Conservation (phyloP, 495 filamentous ascomycete genomes). For the Extremus antarcticus region DNA sequence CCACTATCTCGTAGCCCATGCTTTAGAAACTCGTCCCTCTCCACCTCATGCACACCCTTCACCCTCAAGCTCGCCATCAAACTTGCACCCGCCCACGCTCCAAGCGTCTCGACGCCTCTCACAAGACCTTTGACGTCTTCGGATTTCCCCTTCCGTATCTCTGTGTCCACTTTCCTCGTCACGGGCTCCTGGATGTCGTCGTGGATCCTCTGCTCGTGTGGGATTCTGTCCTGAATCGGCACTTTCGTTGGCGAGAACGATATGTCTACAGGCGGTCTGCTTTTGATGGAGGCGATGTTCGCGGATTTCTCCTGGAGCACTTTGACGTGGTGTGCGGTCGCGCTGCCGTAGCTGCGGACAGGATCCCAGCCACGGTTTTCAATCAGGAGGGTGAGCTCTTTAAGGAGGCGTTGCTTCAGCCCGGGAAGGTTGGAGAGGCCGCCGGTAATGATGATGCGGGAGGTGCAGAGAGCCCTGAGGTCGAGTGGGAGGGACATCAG, state of each 20-base stretch:
- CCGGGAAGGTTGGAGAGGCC: constrained; percentile 72
- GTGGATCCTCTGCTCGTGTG: constrained; percentile 5
- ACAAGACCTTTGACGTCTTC: constrained; percentile 45
- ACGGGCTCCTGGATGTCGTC: constrained; percentile 9
- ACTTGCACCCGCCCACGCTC: constrained; percentile 82
- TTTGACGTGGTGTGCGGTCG: background rate
- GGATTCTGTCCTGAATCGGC: constrained; percentile 1
- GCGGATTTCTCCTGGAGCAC: constrained; percentile 4
- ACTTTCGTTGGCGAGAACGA: constrained; percentile 2
- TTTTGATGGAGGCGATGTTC: background rate
- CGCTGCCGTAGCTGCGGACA: constrained; percentile 37
- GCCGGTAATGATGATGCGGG: constrained; percentile 78
- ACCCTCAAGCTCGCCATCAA: constrained; percentile 67
- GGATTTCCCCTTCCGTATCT: constrained; percentile 9
- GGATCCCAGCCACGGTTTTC: constrained; percentile 64
- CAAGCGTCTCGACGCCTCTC: constrained; percentile 69
- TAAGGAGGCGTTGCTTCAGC: constrained; percentile 64
- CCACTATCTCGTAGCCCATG: constrained; percentile 51
- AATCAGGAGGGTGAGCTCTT: constrained; percentile 57
- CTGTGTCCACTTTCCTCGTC: constrained; percentile 16
- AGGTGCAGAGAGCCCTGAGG: constrained; percentile 73
- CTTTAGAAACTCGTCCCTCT: constrained; percentile 71
- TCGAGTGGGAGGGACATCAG: constrained; percentile 70
- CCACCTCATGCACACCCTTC: constrained; percentile 68
- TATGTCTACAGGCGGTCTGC: background rate